These are phyloP conservation scores for Ascochyta rabiei DNA, from an alignment of 2,329 filamentous ascomycete species.

Conservation along the genomic window DNA sequence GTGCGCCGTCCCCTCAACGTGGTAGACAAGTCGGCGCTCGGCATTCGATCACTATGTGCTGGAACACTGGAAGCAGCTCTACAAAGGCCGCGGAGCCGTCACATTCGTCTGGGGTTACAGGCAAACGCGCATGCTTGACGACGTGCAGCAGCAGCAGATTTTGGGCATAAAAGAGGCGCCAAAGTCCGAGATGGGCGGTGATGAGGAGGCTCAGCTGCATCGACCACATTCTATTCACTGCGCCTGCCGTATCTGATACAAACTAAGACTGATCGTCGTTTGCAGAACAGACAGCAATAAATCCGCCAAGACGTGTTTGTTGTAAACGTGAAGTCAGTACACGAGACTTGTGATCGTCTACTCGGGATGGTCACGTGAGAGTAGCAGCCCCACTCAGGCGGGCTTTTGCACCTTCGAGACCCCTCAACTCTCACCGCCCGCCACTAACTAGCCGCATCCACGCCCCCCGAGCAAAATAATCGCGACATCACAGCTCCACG, in stretches of 20 bases:
- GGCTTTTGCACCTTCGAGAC: constrained; percentile 17
- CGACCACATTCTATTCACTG: neutral
- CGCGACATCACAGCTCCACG: constrained; percentile 7
- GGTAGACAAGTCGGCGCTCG: constrained; percentile 9
- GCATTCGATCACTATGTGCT: constrained; percentile 8
- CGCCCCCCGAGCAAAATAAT: constrained; percentile 21
- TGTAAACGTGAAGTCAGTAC: neutral
- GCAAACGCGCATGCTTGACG: neutral
- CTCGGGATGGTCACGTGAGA: constrained; percentile 6
- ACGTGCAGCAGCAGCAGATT: neutral
- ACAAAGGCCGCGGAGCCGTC: neutral
- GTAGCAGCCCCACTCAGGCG: neutral
- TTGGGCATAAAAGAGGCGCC: neutral
- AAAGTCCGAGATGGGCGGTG: neutral
- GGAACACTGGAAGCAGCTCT: neutral
- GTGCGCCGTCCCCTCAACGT: constrained; percentile 9
- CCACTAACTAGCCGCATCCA: constrained; percentile 22
- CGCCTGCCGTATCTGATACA: neutral
- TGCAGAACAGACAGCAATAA: neutral
- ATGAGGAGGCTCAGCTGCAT: constrained; percentile 1
- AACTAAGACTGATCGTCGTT: neutral
- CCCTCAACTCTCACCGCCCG: constrained; percentile 27
- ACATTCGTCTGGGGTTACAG: neutral
- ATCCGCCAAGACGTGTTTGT: neutral
- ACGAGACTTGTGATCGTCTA: neutral